Base-by-base conservation (phyloP, 768 basidiomycete species). In the Tricholoma hemisulphureum region DNA sequence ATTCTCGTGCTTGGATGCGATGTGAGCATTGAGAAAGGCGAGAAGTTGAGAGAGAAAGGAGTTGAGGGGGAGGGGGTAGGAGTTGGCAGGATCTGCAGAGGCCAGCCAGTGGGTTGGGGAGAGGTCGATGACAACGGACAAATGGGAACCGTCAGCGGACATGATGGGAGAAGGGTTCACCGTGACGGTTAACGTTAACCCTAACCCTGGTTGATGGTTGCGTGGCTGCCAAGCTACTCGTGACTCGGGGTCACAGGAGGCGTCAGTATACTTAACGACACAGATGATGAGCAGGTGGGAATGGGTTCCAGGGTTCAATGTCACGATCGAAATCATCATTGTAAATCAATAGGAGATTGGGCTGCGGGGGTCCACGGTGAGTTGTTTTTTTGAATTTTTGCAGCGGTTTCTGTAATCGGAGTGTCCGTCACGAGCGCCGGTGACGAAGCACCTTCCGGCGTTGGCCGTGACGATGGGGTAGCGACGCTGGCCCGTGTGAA, bases 1-100 rank as follows among this genome's bases (percentile, higher is more conserved):
- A 69, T 99, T 99, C 70, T 96, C 95, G 74, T 95, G 89, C 62
- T 88, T 85, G 61, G 85, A 83, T 1, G 95, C 95, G 59, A 98
- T 82, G 73, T 98, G 95, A 3, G 94, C 84, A 67, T 99, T 98
- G 66, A 96, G 77, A 67, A 98, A 96, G 28, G 91, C 88, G 57
- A 98, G 82, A 24, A 97, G 77, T 65, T 94, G 91, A 2, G 91
- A 85, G 46, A 98, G 78, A 69, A 98, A 97, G 1, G 80, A 64
- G 18, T 82, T 74, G 43, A 98, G 80, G 2, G 87, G 69, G 11
- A 98, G 73, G 0, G 85, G 79, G 63, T 80, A 74, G 3, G 73
- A 57, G 51, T 81, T 83, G 34, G 74, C 65, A 3, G 80, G 65
- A 10, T 67, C 55, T 1, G 84, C 82, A 24, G 89, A 86, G 54